These are phyloP conservation scores for Schizothecium vesticola DNA, from an alignment of 495 filamentous ascomycete genomes.

Conservation along the genomic window DNA sequence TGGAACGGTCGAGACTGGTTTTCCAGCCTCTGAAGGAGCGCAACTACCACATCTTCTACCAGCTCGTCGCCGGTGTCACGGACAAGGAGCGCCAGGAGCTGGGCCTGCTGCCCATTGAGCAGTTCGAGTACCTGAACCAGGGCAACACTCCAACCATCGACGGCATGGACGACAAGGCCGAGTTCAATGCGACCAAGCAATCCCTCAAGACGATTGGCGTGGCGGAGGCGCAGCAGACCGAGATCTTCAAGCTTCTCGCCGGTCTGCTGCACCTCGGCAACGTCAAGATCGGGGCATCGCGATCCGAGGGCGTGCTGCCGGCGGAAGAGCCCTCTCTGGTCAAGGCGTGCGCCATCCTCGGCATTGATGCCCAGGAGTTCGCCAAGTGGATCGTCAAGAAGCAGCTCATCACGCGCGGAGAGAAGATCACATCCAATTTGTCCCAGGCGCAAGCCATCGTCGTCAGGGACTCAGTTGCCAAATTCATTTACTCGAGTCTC, in stretches of 20 bases:
- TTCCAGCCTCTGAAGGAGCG: conserved; percentile 96
- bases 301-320: conserved; percentile 80
- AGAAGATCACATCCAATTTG: conserved; percentile 95
- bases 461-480: conserved; percentile 95
- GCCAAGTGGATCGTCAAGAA: conserved; percentile 99
- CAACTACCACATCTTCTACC: conserved; percentile 99
- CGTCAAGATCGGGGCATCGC: conserved; percentile 84
- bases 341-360: conserved; percentile 78
- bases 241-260: conserved; percentile 87
- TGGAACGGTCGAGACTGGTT: conserved; percentile 95
- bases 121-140: conserved; percentile 95
- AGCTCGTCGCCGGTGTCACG: conserved; percentile 90
- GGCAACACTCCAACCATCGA: conserved; percentile 87
- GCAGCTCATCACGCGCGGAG: conserved; percentile 90
- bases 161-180: conserved; percentile 90
- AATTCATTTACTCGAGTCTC: conserved; percentile 96
- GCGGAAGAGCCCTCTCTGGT: conserved; percentile 74
- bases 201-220: conserved; percentile 89
- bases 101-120: conserved; percentile 71
- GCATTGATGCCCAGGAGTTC: conserved; percentile 81
- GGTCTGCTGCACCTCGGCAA: conserved; percentile 94
- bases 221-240: conserved; percentile 60
- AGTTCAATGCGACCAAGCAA: conserved; percentile 81
- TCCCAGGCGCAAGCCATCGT: conserved; percentile 91
- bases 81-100: conserved; percentile 76